These are phyloP conservation scores for Jaltomata sinuosa DNA, from an alignment of 257 asterid species.

Conservation along the genomic window DNA sequence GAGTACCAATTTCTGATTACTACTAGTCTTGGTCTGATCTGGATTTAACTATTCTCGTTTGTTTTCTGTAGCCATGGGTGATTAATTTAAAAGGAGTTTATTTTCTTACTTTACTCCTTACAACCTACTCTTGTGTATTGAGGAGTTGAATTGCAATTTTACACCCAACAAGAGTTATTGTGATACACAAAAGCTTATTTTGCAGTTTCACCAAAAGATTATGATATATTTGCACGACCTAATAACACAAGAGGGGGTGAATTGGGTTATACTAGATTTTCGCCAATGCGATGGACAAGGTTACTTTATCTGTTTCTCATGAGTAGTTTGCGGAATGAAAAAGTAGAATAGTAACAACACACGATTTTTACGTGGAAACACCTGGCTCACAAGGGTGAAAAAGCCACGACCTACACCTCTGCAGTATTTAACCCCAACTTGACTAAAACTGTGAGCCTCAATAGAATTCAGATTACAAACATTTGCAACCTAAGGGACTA, in stretches of 20 bases:
- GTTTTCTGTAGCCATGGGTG: not conserved
- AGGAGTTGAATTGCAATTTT: not conserved
- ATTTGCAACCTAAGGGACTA: not conserved
- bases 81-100: not conserved
- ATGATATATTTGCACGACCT: not conserved
- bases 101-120: not conserved
- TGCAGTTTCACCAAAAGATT: not conserved
- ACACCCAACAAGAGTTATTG: not conserved
- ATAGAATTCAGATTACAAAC: not conserved
- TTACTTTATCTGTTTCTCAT: not conserved
- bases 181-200: not conserved
- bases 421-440: not conserved
- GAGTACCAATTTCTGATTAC: constrained; percentile 24
- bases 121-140: not conserved
- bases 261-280: not conserved
- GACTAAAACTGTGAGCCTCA: not conserved
- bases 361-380: not conserved
- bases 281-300: not conserved
- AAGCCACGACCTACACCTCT: not conserved
- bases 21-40: not conserved
- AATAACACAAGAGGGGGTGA: not conserved
- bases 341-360: not conserved
- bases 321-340: not conserved
- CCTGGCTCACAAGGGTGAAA: not conserved
- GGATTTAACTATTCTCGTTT: not conserved